Base-by-base conservation (phyloP, 2,329 filamentous ascomycete genomes). In the Alternaria infectoria region DNA sequence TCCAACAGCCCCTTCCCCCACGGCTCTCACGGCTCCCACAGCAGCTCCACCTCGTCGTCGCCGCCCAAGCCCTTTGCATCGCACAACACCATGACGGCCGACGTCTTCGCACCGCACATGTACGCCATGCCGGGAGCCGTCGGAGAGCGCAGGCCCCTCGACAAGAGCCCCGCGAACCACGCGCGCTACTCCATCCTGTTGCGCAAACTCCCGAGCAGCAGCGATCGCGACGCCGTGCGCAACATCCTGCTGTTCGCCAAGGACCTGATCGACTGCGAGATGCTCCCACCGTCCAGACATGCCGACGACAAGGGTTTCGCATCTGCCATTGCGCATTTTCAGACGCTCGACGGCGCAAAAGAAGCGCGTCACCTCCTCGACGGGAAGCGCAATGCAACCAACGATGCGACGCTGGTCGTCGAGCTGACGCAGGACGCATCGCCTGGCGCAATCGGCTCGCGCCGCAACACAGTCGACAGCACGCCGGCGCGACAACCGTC, bases 171-270 rank as follows among this genome's bases (percentile, higher is more conserved):
- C 36, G 73, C 74, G 6, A 55, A 61, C 54, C 75, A 74, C 50
- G 65, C 59, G 47, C 68, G 69, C 32, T 72, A 78, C 54, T 71
- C 78, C 57, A 81, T 90, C 64, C 77, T 88, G 59, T 83, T 90
- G 80, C 87, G 87, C 72, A 87, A 85, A 69, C 81, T 90, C 13
- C 87, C 88, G 5, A 83, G 82, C 62, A 88, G 84, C 74, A 89
- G 85, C 46, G 87, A 84, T 71, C 79, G 82, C 54, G 88, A 89
- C 66, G 82, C 86, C 17, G 82, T 90, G 59, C 84, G 86, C 67
- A 88, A 86, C 74, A 88, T 90, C 82, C 81, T 90, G 6, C 81
- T 89, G n/a, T 90, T 90, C 69, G 87, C 88, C 19, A 87, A 88
- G 69, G 87, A 90, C 66, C 82, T 90, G 52, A 79, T 88, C 52